Evolutionary conservation across 1,284 basidiomycete genomes (phyloP), one percentile per base, ranked within the genome.

Genomic region (Mycena sp.): DNA sequence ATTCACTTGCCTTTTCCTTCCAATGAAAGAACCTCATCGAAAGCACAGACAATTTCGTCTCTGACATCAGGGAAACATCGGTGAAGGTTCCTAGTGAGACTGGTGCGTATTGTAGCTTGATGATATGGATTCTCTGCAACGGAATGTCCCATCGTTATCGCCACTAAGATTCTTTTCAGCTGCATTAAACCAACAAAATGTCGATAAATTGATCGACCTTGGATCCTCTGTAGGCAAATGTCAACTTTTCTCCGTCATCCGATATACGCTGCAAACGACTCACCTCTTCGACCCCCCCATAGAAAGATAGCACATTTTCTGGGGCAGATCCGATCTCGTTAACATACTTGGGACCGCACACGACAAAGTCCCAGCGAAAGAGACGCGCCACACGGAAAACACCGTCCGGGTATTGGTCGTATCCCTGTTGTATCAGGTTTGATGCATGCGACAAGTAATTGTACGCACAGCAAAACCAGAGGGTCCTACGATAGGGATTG

Each of bases 271-370:
- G 63, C 68, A 37, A 53, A 61, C 73, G 69, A 25, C 73, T 74
- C 26, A 77, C 53, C 12, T 56, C 53, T 21, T 25, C 53, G 12
- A 28, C 53, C 1, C 41, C 53, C n/a, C 43, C 72, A 63, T 74
- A 67, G 58, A 79, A 74, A 45, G 78, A 79, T 2, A 80, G 67
- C 21, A 72, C 73, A 32, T 78, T 72, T 41, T 81, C 78, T 11
- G 74, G 70, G 30, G 78, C 73, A 60, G 71, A 73, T 51, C 77
- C 75, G 29, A 81, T 59, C 57, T 81, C 80, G 12, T 79, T 77
- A 4, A 80, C 64, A 43, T 73, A 65, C 23, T 69, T 55, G 3
- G 69, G 69, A 10, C 78, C 78, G 21, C 74, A 74, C 37, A 76
- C 54, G 11, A 69, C 49, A 40, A 68, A 46, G 4, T 54, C 35